Base-by-base conservation (phyloP, 1,284 basidiomycete genomes). In the Chiua sp. region DNA sequence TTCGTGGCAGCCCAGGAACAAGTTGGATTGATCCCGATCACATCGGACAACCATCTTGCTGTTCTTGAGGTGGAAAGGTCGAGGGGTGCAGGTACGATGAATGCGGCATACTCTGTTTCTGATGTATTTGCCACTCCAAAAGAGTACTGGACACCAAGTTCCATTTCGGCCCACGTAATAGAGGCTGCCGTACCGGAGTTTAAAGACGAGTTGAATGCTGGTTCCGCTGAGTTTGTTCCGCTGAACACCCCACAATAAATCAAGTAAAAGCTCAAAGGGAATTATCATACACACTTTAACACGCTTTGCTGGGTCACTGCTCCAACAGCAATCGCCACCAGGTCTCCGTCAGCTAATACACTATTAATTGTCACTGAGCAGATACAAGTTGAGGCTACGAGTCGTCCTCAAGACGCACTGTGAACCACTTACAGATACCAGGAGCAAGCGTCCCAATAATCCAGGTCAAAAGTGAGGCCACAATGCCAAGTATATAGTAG, bases 1-100 rank as follows among this genome's bases (percentile, higher is more conserved):
- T 72, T 74, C 12, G 71, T 68, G 37, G 62, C 57, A 23, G 71
- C 61, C 72, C 71, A 72, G 28, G 66, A 63, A 51, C 70, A 72
- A 4, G n/a, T 49, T 5, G 70, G 70, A 35, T 70, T 64, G 35
- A 74, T 42, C 48, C 68, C 63, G 2, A 71, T 60, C 10, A 74
- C 68, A 37, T 74, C 70, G 18, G 65, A 64, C 28, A 74, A 33
- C 70, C 72, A 72, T 56, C 70, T 68, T 22, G 72, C 70, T 3
- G 18, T 61, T 12, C 66, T 67, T 5, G 62, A 39, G 4, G 59
- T 56, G 13, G 65, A n/a, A 13, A 72, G 44, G 37, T 63, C 26
- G 22, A 61, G 46, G 16, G 70, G 72, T 0, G 47, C 20, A 12
- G 70, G 72, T 0, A 51, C 55, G 30, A 72, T 65, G 30, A 58